Percentiles rank a stretch among this genome's conserved stretches.
These are phyloP conservation scores for Nyssa sinensis DNA, from an alignment of 148 eudicot species.

Conservation along the genomic window DNA sequence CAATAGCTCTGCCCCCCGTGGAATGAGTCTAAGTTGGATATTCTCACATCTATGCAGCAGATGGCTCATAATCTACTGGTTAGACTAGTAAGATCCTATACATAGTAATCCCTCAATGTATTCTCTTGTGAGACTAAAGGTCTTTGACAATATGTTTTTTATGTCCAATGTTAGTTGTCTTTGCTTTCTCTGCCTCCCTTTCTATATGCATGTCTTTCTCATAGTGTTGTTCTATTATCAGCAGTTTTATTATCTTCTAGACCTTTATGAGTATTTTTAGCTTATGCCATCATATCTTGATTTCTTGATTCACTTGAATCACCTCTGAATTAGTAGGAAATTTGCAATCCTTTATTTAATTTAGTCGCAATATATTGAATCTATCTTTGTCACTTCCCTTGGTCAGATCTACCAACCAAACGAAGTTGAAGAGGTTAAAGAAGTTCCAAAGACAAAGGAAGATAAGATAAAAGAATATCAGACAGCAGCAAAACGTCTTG, in stretches of 20 bases:
- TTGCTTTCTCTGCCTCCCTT: neutral
- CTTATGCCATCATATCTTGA: no score
- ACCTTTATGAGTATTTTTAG: no score
- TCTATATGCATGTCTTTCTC: neutral
- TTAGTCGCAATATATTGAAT: neutral
- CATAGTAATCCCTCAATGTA: no score
- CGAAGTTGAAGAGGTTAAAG: constrained; percentile 84
- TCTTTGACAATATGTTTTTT: neutral
- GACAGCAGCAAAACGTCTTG: constrained; percentile 64
- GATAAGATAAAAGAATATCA: constrained; percentile 58
- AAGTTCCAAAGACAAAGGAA: constrained; percentile 52
- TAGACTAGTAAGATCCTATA: neutral
- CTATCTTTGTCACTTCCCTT: constrained; percentile 4
- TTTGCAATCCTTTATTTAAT: no score
- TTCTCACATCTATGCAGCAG: neutral
- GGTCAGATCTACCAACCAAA: constrained; percentile 66
- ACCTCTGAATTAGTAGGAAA: neutral
- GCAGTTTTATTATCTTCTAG: no score
- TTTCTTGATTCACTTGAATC: neutral
- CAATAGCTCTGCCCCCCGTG: no score
- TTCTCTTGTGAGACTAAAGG: no score
- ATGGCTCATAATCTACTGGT: neutral
- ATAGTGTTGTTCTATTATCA: no score
- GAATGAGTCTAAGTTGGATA: neutral
- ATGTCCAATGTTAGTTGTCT: neutral